Conservation (phyloP, 2,329 filamentous ascomycete species). For the Colletotrichum sp. region DNA sequence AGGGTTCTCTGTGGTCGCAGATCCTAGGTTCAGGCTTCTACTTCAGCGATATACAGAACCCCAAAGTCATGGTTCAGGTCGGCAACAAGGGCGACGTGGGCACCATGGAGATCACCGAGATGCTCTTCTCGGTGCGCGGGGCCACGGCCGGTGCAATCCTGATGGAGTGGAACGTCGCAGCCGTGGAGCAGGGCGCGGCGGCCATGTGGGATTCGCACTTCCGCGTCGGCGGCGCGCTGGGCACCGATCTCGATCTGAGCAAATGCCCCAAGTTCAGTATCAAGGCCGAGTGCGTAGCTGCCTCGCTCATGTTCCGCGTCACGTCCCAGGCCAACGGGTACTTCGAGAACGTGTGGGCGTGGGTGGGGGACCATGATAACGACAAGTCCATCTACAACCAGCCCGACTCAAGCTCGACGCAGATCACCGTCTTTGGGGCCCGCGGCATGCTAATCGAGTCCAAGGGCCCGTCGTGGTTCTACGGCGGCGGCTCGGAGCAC, state of each 20-base stretch:
- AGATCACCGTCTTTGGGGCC: constrained; percentile 18
- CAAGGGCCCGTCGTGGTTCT: constrained; percentile 35
- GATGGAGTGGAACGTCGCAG: constrained; percentile 74
- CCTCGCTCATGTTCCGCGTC: constrained; percentile 53
- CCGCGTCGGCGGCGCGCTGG: constrained; percentile 49
- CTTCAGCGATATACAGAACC: constrained; percentile 66
- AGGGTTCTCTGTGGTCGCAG: constrained; percentile 71
- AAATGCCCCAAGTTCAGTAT: constrained; percentile 44
- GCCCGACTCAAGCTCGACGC: constrained; percentile 17
- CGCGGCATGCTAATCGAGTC: constrained; percentile 32
- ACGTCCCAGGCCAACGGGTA: constrained; percentile 51
- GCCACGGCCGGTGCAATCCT: constrained; percentile 72
- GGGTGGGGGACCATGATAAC: constrained; percentile 62
- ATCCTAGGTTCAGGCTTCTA: constrained; percentile 64
- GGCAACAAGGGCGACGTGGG: constrained; percentile 66
- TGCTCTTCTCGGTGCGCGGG: constrained; percentile 70
- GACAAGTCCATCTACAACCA: constrained; percentile 22
- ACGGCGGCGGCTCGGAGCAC: constrained; percentile 51
- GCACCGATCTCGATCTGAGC: constrained; percentile 46
- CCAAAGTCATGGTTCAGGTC: constrained; percentile 69
- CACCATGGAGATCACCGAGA: constrained; percentile 70
- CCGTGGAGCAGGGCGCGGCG: constrained; percentile 47
- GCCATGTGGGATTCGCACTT: constrained; percentile 34
- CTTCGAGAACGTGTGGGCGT: constrained; percentile 63
- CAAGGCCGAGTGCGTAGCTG: constrained; percentile 34